Conservation (phyloP, 805 yeast genomes). For the Lachancea waltii region DNA sequence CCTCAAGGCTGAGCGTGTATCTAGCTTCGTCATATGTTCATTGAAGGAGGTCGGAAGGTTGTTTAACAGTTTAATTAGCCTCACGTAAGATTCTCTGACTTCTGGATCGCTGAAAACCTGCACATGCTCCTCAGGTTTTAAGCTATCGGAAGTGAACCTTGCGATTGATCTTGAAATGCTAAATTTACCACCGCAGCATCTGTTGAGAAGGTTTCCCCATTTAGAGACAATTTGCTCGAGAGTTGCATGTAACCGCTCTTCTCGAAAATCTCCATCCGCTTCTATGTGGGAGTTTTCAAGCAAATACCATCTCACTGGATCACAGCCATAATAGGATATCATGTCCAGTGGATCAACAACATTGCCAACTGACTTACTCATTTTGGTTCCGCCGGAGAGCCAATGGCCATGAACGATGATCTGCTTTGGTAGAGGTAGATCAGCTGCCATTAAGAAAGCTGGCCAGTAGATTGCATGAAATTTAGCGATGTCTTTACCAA, state of each 20-base stretch:
- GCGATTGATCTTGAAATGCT: conserved; percentile 41
- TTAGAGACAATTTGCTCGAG: conserved; percentile 72
- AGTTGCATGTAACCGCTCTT: conserved; percentile 42
- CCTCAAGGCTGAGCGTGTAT: conserved; percentile 49
- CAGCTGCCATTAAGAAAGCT: conserved; percentile 78
- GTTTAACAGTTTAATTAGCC: conserved; percentile 33
- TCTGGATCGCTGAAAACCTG: conserved; percentile 6
- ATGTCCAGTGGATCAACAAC: conserved; percentile 86
- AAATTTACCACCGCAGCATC: conserved; percentile 71
- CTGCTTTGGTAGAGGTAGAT: conserved; percentile 58
- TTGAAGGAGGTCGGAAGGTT: conserved; percentile 37
- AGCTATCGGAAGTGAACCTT: conserved; percentile 13
- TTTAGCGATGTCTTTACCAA: conserved; percentile 86
- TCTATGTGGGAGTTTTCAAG: conserved; percentile 69
- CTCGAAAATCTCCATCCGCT: conserved; percentile 74
- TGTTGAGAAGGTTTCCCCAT: conserved; percentile 68
- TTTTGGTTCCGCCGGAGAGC: conserved; percentile 82
- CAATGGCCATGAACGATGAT: conserved; percentile 92
- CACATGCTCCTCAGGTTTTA: conserved; percentile 17
- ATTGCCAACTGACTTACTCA: conserved; percentile 90
- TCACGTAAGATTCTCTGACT: conserved; percentile 17
- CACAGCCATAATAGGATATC: conserved; percentile 58
- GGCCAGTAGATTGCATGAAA: conserved; percentile 97
- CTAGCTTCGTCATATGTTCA: conserved; percentile 39
- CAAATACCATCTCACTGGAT: conserved; percentile 66